Evolutionary conservation across 352 stramenopile genomes (phyloP), one percentile per base, ranked within the genome.

Genomic region (Chrysophaeum taylorii): DNA sequence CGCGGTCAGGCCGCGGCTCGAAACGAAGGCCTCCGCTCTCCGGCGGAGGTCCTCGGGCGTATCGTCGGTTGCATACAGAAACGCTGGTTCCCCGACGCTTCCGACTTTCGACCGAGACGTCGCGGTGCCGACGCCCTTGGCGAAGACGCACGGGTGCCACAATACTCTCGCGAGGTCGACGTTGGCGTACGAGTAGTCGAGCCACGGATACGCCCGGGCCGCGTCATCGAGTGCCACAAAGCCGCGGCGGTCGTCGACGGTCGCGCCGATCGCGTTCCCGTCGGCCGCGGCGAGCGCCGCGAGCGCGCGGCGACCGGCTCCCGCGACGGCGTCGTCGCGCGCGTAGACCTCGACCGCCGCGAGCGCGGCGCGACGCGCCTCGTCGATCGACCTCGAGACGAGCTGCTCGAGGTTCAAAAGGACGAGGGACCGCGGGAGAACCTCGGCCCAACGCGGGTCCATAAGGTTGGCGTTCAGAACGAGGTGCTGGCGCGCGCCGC

Each of bases 131-230:
- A 23, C n/a, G 18, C 33, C 33, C n/a, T 66, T 66, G 18, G 27
- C 4, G 35, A 66, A 66, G 2, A 23, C n/a, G 36, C 57, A 66
- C 7, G 27, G 16, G 31, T 18, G 4, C 2, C 33, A 31, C 1
- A 5, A 2, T 36, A 23, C 14, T 25, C 16, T 25, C 4, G 31
- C 27, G 33, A 66, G 14, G 57, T 42, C 57, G 2, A 35, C 57
- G 36, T 66, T 66, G 9, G 23, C 33, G 57, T 66, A 66, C 31
- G 31, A 43, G 57, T 66, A 66, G 12, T 66, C 57, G 21, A 66
- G 57, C 57, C 57, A 66, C 1, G 57, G 33, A 25, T 66, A 66
- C 33, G 16, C n/a, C 15, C 2, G 2, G 33, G 14, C 57, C 4
- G 21, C 21, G 33, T 27, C 33, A 4, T 42, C 57, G 21, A 42